These are phyloP conservation scores for Noccaea caerulescens DNA, from an alignment of 345 rosid genomes.

Conservation along the genomic window DNA sequence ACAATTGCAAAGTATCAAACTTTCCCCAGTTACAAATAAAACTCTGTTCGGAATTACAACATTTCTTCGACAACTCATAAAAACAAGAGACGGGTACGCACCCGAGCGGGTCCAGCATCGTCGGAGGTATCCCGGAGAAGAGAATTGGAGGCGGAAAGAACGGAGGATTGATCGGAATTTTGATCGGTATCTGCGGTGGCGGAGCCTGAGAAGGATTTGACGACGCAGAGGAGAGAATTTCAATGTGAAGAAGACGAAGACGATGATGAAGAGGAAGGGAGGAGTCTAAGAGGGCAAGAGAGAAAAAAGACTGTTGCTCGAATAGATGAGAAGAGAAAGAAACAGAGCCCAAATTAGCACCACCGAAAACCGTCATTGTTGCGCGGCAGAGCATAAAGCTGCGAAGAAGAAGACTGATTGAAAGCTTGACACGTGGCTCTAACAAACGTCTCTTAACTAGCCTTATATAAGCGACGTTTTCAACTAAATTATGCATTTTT, in stretches of 20 bases:
- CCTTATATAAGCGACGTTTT: no score
- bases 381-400: conserved; percentile 35
- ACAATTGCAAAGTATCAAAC: not conserved
- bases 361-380: conserved; percentile 49
- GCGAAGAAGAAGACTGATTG: not conserved
- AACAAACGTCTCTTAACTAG: no score
- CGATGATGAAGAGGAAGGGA: conserved; percentile 15
- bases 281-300: conserved; percentile 38
- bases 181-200: conserved; percentile 44
- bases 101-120: conserved; percentile 47
- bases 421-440: no score
- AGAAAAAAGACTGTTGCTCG: conserved; percentile 38
- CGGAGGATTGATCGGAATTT: conserved; percentile 43
- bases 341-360: conserved; percentile 40
- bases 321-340: conserved; percentile 46
- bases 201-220: conserved; percentile 49
- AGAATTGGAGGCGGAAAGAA: conserved; percentile 31
- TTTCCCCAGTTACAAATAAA: not conserved
- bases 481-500: no score
- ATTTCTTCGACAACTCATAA: not conserved
- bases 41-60: not conserved
- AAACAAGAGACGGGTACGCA: conserved; percentile 36
- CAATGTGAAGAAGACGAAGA: conserved; percentile 26
- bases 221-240: conserved; percentile 32
- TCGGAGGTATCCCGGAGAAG: conserved; percentile 41